Percentiles rank a stretch among this genome's conserved stretches.
Conservation (phyloP, 176 grass and related monocot genomes). For the Guadua angustifolia region DNA sequence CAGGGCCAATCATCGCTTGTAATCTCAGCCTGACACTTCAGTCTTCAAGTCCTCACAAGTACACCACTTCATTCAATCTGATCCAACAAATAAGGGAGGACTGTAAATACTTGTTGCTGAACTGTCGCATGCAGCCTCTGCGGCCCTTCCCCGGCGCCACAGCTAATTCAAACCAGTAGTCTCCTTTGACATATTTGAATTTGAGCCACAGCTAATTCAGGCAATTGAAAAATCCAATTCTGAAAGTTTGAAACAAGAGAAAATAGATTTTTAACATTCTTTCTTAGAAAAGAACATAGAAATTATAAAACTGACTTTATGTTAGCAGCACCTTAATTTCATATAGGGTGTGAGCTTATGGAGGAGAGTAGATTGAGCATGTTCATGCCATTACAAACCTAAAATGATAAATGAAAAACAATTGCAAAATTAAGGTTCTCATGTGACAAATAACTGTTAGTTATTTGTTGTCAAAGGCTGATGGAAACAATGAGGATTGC, state of each 20-base stretch:
- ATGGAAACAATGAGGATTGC: too few species aligned
- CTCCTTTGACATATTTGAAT: not conserved
- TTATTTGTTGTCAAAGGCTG: too few species aligned
- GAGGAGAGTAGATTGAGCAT: not conserved
- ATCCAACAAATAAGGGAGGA: too few species aligned
- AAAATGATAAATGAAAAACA: not conserved
- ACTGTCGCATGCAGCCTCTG: too few species aligned
- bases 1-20: too few species aligned
- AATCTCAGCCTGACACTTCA: too few species aligned
- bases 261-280: not conserved
- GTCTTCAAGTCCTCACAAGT: too few species aligned
- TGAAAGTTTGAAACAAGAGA: not conserved
- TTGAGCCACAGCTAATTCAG: not conserved
- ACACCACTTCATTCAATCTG: too few species aligned
- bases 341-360: not conserved
- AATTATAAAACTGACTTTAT: not conserved
- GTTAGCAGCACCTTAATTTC: not conserved
- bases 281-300: not conserved
- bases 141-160: too few species aligned
- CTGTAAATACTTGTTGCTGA: too few species aligned
- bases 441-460: too few species aligned
- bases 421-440: too few species aligned
- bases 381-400: not conserved
- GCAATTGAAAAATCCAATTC: not conserved
- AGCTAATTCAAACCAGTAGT: not conserved